A percentile compares a stretch with the other conserved stretches of the same genome.
These are phyloP conservation scores for Trichoderma endophyticum DNA, from an alignment of 2,329 filamentous ascomycete species.

Conservation along the genomic window DNA sequence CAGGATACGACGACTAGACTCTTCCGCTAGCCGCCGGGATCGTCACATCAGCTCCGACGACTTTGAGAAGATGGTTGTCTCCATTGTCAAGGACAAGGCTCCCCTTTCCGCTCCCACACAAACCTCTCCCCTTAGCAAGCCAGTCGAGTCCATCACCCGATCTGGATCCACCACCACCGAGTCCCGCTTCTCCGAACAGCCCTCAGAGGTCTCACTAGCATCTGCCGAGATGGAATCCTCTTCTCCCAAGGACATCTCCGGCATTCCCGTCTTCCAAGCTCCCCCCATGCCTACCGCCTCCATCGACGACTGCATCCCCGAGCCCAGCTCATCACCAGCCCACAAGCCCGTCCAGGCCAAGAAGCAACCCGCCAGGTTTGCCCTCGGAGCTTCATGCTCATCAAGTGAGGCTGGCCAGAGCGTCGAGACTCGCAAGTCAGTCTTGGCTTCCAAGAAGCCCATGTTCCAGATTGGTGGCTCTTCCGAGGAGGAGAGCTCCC, in stretches of 20 bases:
- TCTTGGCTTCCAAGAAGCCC: conserved; percentile 33
- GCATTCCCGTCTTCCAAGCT: conserved; percentile 50
- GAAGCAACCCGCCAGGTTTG: conserved; percentile 61
- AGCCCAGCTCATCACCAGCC: conserved; percentile 53
- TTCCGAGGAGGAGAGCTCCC: conserved; percentile 77
- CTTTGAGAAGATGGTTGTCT: conserved; percentile 89
- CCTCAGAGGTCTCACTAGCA: conserved; percentile 30
- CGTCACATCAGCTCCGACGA: conserved; percentile 91
- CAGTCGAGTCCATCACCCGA: conserved; percentile 41
- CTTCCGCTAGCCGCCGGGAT: conserved; percentile 65
- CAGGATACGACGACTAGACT: conserved; percentile 68
- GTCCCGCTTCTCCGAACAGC: conserved; percentile 49
- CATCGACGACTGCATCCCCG: conserved; percentile 56
- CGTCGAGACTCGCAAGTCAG: conserved; percentile 41
- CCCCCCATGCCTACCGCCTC: conserved; percentile 47
- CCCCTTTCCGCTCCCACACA: conserved; percentile 46
- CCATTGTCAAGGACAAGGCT: conserved; percentile 83
- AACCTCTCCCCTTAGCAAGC: conserved; percentile 38
- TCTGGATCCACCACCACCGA: conserved; percentile 46
- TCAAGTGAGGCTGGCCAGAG: conserved; percentile 58
- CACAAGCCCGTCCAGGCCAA: conserved; percentile 67
- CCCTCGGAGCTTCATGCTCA: conserved; percentile 76
- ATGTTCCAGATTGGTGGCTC: conserved; percentile 55
- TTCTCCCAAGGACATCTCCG: conserved; percentile 81
- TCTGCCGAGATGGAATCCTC: conserved; percentile 37